phyloP scores from a whole-genome alignment of 441 rosid genomes.

The Macaranga tanarius region DNA sequence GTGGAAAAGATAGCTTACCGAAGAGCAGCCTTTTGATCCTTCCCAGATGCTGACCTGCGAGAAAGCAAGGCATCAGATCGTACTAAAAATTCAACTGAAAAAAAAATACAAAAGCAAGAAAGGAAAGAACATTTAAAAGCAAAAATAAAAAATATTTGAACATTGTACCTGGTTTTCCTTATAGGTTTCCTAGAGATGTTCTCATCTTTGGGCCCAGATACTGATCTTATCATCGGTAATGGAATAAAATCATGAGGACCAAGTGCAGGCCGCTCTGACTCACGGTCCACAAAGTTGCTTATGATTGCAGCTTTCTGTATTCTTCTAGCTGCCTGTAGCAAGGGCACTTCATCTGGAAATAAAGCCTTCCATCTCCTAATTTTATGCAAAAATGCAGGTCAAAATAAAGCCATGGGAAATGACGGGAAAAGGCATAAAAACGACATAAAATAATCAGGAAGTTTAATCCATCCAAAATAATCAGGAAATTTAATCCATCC shows the following conservation, averaged over 20 bases:
- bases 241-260: slow-evolving; percentile 58
- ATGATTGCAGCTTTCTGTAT: slow-evolving; percentile 47
- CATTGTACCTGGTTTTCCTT: slow-evolving; percentile 48
- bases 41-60: slow-evolving; percentile 28
- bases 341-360: slow-evolving; percentile 61
- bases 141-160: neutral
- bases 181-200: slow-evolving; percentile 36
- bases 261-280: slow-evolving; percentile 70
- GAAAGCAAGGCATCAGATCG: slow-evolving; percentile 15
- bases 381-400: neutral
- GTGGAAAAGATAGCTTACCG: slow-evolving; percentile 30
- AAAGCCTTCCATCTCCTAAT: slow-evolving; percentile 75
- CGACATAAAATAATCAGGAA: neutral
- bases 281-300: slow-evolving; percentile 82
- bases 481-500: slow-evolving; percentile 3
- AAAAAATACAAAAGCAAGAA: neutral
- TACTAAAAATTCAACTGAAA: neutral
- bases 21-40: slow-evolving; percentile 24
- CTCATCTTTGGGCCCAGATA: slow-evolving; percentile 31
- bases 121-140: neutral
- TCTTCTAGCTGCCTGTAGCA: slow-evolving; percentile 56
- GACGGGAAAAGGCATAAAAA: neutral
- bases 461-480: neutral
- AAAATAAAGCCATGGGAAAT: slow-evolving; percentile 2
- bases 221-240: slow-evolving; percentile 27